phyloP scores from a whole-genome alignment of 306 rosid genomes.

The Albizia julibrissin region DNA sequence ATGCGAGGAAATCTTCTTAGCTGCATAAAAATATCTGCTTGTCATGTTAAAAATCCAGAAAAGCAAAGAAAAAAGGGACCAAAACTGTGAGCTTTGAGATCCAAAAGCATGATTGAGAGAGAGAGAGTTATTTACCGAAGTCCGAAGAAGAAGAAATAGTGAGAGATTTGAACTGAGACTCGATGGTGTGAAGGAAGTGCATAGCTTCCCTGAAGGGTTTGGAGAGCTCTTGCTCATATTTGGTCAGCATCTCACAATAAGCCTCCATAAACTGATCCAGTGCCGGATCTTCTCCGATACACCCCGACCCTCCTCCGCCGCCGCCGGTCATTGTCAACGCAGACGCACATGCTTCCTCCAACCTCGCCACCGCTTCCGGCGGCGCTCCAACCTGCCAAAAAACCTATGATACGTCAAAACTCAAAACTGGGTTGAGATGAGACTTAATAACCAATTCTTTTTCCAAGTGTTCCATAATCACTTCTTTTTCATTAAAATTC shows the following conservation, averaged over 20 bases:
- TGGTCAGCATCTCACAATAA: conserved; percentile 93
- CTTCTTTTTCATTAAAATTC: too few species aligned
- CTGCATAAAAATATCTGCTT: neutral
- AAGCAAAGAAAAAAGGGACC: neutral
- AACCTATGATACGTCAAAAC: neutral
- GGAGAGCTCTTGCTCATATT: conserved; percentile 90
- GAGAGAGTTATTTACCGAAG: conserved; percentile 48
- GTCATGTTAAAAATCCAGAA: neutral
- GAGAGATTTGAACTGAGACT: conserved; percentile 83
- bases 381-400: conserved; percentile 86
- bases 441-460: neutral
- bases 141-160: conserved; percentile 59
- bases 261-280: conserved; percentile 99
- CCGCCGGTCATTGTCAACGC: conserved; percentile 45
- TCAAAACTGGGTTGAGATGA: neutral
- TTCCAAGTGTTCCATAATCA: neutral
- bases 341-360: conserved; percentile 71
- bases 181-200: conserved; percentile 78
- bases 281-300: conserved; percentile 59
- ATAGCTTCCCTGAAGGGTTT: conserved; percentile 97
- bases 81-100: neutral
- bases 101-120: neutral
- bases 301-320: conserved; percentile 31
- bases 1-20: neutral
- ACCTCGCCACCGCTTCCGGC: conserved; percentile 81